Conservation (phyloP, 805 yeast species). For the Candida taoyuanica region DNA sequence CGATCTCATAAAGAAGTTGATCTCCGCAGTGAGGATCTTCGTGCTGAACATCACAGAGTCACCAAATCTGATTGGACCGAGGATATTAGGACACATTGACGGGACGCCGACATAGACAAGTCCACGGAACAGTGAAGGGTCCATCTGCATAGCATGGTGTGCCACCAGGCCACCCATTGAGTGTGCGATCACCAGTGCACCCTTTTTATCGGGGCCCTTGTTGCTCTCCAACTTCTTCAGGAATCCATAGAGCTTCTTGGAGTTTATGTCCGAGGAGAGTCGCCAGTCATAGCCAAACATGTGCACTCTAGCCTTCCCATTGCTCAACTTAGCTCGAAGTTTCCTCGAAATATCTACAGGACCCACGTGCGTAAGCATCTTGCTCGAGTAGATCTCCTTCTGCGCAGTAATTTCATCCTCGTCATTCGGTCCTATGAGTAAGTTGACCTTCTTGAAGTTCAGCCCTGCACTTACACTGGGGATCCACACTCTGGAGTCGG, state of each 20-base stretch:
- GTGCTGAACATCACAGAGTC: constrained; percentile 75
- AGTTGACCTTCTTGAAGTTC: constrained; percentile 62
- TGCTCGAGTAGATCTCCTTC: constrained; percentile 59
- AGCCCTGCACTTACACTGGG: constrained; percentile 78
- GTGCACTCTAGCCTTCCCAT: constrained; percentile 57
- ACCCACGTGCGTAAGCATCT: constrained; percentile 76
- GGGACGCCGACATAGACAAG: constrained; percentile 82
- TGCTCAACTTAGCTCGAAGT: constrained; percentile 51
- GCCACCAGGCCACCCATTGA: constrained; percentile 93
- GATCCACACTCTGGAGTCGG: constrained; percentile 74
- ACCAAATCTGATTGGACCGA: constrained; percentile 82
- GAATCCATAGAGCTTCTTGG: constrained; percentile 47
- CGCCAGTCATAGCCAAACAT: constrained; percentile 97
- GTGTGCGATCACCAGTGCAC: constrained; percentile 74
- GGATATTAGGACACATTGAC: constrained; percentile 73
- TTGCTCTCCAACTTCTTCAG: constrained; percentile 41
- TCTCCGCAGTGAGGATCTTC: constrained; percentile 71
- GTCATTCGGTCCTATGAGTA: constrained; percentile 66
- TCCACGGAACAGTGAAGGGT: constrained; percentile 68
- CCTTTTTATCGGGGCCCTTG: constrained; percentile 43
- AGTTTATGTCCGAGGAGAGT: constrained; percentile 53
- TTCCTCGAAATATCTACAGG: constrained; percentile 76
- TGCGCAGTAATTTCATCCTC: constrained; percentile 61
- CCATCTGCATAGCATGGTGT: constrained; percentile 67
- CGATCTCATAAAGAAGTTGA: constrained; percentile 85